Conservation (phyloP, 2,329 filamentous ascomycete species). For the Calonectria crousiana region DNA sequence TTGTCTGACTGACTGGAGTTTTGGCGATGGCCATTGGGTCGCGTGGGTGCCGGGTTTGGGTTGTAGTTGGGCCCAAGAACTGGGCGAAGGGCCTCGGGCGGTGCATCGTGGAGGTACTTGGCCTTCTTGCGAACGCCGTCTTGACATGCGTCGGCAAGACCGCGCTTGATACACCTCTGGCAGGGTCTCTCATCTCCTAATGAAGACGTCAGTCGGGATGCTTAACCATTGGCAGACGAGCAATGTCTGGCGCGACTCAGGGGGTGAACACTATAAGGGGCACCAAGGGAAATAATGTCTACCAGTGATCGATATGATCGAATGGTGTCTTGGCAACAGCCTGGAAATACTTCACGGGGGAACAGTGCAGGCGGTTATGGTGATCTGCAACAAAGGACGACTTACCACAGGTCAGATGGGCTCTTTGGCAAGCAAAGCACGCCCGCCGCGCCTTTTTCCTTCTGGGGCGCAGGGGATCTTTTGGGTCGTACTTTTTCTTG, state of each 20-base stretch:
- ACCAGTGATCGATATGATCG: background rate
- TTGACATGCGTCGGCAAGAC: conserved; percentile 90
- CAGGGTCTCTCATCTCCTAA: conserved; percentile 95
- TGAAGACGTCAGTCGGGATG: conserved; percentile 36
- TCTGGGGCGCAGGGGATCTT: conserved; percentile 89
- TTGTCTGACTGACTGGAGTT: conserved; percentile 62
- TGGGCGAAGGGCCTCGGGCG: conserved; percentile 88
- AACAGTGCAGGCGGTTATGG: background rate
- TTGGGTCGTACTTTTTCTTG: conserved; percentile 82
- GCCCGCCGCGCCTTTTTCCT: conserved; percentile 96
- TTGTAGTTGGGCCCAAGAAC: conserved; percentile 81
- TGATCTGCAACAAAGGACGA: conserved; percentile 45
- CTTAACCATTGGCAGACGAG: conserved; percentile 11
- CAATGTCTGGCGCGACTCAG: conserved; percentile 10
- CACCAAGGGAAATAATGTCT: background rate
- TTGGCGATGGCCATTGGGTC: conserved; percentile 61
- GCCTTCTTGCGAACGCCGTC: conserved; percentile 99
- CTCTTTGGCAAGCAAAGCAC: conserved; percentile 96
- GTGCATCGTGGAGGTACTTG: conserved; percentile 97
- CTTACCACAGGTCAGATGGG: conserved; percentile 98
- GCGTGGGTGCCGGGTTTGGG: conserved; percentile 62
- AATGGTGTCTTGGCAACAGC: background rate
- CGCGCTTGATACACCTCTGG: conserved; percentile 92
- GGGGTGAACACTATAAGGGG: background rate
- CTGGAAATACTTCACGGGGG: conserved; percentile 28